Evolutionary conservation across 495 filamentous ascomycete genomes (phyloP).

Genomic region (Tetracladium marchalianum): DNA sequence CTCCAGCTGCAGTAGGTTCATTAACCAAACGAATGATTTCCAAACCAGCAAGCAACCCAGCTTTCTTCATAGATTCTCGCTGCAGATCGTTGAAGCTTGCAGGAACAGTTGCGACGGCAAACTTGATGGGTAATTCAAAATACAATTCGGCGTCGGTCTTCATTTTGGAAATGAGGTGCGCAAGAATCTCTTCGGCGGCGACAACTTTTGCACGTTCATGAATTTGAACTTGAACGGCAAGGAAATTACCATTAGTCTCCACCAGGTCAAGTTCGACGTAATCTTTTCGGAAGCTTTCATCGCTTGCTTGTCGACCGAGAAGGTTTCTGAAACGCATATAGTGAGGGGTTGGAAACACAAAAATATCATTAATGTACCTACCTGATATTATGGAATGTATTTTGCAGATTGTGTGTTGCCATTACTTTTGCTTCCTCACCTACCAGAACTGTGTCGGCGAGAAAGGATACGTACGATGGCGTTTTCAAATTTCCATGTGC

Average conservation of each 20-base stretch:
- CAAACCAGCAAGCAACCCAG: slow-evolving; percentile 80
- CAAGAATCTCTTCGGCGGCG: slow-evolving; percentile 74
- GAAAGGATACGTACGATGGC: too few species aligned
- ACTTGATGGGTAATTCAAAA: slow-evolving; percentile 82
- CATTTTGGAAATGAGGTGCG: slow-evolving; percentile 82
- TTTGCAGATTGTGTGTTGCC: too few species aligned
- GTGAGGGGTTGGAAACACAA: too few species aligned
- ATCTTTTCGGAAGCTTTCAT: too few species aligned
- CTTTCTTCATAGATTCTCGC: slow-evolving; percentile 91
- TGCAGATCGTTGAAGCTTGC: slow-evolving; percentile 98
- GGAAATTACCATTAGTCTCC: slow-evolving; percentile 66
- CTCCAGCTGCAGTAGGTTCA: slow-evolving; percentile 74
- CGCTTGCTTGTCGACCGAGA: too few species aligned
- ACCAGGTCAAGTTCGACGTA: slow-evolving; percentile 42
- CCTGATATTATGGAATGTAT: too few species aligned
- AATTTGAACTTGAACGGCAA: slow-evolving; percentile 59
- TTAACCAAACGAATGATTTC: slow-evolving; percentile 94
- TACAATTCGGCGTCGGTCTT: slow-evolving; percentile 90
- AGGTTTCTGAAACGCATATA: too few species aligned
- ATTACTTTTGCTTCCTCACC: too few species aligned
- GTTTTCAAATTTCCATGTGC: too few species aligned
- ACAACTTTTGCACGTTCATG: slow-evolving; percentile 59
- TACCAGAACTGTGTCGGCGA: too few species aligned
- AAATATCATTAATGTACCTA: too few species aligned
- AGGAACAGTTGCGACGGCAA: slow-evolving; percentile 91